Percentiles rank a stretch among this genome's conserved stretches.
Conservation (phyloP, 495 filamentous ascomycete species). For the Penicillium malachiteum region DNA sequence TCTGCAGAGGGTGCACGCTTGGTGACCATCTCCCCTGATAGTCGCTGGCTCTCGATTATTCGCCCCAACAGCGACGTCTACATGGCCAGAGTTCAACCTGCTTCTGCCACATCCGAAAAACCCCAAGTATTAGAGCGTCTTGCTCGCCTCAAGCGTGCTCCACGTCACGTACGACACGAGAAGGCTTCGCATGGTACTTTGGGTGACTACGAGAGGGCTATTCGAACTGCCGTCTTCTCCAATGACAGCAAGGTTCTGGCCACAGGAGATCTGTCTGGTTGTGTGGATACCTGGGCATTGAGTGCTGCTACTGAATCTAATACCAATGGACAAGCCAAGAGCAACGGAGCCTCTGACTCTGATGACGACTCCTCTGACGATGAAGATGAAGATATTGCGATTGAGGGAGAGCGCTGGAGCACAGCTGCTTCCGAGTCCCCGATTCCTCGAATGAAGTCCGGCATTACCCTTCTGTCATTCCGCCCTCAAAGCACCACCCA, state of each 20-base stretch:
- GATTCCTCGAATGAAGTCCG: conserved; percentile 73
- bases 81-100: conserved; percentile 42
- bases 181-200: conserved; percentile 61
- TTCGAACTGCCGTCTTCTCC: conserved; percentile 76
- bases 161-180: conserved; percentile 54
- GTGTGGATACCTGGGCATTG: conserved; percentile 82
- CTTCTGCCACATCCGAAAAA: conserved; percentile 34
- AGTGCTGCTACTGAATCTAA: conserved; percentile 49
- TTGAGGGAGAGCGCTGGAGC: conserved; percentile 61
- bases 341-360: conserved; percentile 31
- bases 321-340: conserved; percentile 29
- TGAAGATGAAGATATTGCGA: conserved; percentile 37
- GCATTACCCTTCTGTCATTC: conserved; percentile 74
- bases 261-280: conserved; percentile 77
- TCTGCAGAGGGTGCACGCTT: conserved; percentile 62
- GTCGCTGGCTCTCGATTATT: conserved; percentile 56
- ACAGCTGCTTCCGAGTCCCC: conserved; percentile 64
- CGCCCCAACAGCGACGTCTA: conserved; percentile 50
- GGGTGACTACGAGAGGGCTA: conserved; percentile 73
- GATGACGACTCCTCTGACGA: conserved; percentile 56
- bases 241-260: conserved; percentile 75
- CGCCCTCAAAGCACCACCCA: conserved; percentile 40
- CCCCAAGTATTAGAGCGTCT: conserved; percentile 46
- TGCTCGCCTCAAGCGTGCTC: conserved; percentile 56
- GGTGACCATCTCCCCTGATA: conserved; percentile 52